phyloP scores from a whole-genome alignment of 352 stramenopile species.

The Poterioochromonas sp. region DNA sequence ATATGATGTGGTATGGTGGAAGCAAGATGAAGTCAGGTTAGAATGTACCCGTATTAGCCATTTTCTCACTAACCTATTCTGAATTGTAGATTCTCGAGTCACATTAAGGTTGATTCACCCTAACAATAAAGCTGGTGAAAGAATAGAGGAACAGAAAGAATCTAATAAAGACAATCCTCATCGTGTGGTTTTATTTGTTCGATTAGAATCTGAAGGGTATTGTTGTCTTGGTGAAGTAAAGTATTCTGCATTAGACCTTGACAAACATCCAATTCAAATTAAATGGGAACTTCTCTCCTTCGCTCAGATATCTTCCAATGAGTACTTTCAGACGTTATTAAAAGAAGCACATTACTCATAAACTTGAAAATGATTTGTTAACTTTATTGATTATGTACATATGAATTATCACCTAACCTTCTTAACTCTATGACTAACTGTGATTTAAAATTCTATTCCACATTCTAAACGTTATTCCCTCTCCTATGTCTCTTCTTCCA shows the following conservation, averaged over 20 bases:
- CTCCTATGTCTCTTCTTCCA: too few species aligned
- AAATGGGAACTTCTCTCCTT: neutral
- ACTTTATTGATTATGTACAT: too few species aligned
- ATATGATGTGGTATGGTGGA: constrained; percentile 21
- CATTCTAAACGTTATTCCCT: too few species aligned
- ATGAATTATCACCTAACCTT: too few species aligned
- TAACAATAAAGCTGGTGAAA: neutral
- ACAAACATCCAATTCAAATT: neutral
- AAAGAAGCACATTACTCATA: too few species aligned
- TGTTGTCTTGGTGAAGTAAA: neutral
- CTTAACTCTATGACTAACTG: too few species aligned
- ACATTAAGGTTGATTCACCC: neutral
- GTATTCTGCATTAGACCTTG: neutral
- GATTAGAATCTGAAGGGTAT: neutral
- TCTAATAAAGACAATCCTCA: neutral
- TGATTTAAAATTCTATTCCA: too few species aligned
- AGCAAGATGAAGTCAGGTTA: constrained; percentile 18
- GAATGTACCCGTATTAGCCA: too few species aligned
- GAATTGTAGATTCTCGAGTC: neutral
- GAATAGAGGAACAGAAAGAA: neutral
- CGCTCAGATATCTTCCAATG: neutral
- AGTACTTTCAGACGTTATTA: neutral
- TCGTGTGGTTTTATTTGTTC: neutral
- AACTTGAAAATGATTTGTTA: too few species aligned
- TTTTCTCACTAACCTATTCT: too few species aligned